Base-by-base conservation (phyloP, 306 rosid genomes). In the Castanea sativa region DNA sequence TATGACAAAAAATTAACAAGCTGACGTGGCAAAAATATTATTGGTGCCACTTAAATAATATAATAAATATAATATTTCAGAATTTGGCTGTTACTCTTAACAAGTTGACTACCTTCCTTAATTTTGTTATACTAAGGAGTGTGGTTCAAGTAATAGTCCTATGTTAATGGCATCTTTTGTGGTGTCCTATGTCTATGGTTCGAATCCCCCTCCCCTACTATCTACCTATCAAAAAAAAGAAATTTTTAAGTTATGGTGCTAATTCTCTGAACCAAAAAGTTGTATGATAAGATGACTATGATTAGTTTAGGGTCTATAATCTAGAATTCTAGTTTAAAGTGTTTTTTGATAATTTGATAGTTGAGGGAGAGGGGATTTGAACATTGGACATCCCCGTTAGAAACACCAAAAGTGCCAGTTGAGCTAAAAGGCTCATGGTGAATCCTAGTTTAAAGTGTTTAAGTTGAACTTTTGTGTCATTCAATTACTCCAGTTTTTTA, bases 41-140 rank as follows among this genome's bases (percentile, higher is more conserved):
- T 7, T 38, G 10, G 2, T 38, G 10, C 2, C 10, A 38, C 10
- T 38, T 10, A 6, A 38, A 38, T 10, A 38, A 38, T 38, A 38
- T 38, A 38, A 38, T 38, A 38, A 38, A 38, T 38, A 23, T 23
- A 23, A 23, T 23, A 23, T 23, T 23, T 82, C 97, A 96, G 86
- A 96, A 96, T 85, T 89, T 96, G 83, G 96, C 93, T 51, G 92
- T 96, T 84, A 91, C 99, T 83, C 96, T 96, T 19, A 97, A 96
- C 87, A 96, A 93, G 98, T 98, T 96, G 82, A 79, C 76, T 85
- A 12, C 43, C 63, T 12, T 84, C 53, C 59, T 29, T 55, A 25
- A 23, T 4, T 23, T 20, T 73, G 33, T 56, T 60, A 75, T 25
- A 68, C 51, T 58, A 71, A 78, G 49, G 58, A 9, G 59, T n/a